Percentiles rank a stretch among this genome's conserved stretches.
phyloP scores from a whole-genome alignment of 345 rosid species.

The Stellera chamaejasme region DNA sequence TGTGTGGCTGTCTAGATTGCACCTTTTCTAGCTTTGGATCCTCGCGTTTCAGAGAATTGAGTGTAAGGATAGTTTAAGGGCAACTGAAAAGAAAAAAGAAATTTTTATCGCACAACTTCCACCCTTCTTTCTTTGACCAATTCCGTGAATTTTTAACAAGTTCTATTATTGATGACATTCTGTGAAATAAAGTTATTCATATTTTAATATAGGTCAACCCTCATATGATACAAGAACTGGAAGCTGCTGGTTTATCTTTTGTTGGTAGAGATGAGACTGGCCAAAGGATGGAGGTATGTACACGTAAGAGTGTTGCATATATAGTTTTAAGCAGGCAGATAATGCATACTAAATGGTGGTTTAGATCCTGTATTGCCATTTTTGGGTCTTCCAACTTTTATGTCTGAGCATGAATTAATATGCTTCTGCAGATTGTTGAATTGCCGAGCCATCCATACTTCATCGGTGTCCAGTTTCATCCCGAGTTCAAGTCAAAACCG shows the following conservation, averaged over 20 bases:
- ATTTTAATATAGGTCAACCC: slow-evolving; percentile 55
- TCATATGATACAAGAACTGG: slow-evolving; percentile 51
- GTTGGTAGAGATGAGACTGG: slow-evolving; percentile 78
- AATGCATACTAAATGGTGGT: too few species aligned
- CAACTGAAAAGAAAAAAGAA: too few species aligned
- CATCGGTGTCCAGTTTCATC: slow-evolving; percentile 87
- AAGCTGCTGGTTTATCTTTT: slow-evolving; percentile 62
- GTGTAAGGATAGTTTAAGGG: background rate
- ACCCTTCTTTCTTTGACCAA: background rate
- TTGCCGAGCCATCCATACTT: slow-evolving; percentile 54
- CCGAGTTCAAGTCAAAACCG: slow-evolving; percentile 93
- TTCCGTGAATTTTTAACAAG: background rate
- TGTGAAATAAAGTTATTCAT: background rate
- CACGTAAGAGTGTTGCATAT: background rate
- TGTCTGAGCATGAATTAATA: slow-evolving; percentile 3
- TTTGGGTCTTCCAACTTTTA: background rate
- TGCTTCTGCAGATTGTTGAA: slow-evolving; percentile 47
- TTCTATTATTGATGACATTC: slow-evolving; percentile 2
- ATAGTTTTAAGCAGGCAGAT: too few species aligned
- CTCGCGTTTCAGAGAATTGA: background rate
- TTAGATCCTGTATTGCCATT: too few species aligned
- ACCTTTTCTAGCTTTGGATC: too few species aligned
- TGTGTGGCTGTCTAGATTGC: too few species aligned
- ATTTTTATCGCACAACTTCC: too few species aligned
- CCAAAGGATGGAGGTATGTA: slow-evolving; percentile 65